Base-by-base conservation (phyloP, 768 basidiomycete species). In the Lyophyllum shimeji region DNA sequence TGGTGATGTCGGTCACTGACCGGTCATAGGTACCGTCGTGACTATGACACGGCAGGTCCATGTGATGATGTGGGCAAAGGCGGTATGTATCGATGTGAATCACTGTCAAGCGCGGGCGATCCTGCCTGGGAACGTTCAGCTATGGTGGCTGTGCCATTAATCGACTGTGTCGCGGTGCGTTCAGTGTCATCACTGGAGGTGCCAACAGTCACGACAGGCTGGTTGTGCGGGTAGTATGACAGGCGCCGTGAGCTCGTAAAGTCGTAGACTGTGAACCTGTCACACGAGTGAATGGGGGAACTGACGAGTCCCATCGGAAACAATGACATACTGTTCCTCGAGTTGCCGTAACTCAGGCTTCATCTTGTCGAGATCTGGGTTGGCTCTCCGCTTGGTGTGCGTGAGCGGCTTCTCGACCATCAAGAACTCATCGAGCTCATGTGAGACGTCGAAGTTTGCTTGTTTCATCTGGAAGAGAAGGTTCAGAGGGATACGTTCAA, bases 371-470 rank as follows among this genome's bases (percentile, higher is more conserved):
- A 91, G 68, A 72, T 97, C 93, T 29, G 82, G 77, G 60, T 93
- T 90, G 29, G 84, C 86, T 67, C 96, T 98, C 33, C 97, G 87
- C 71, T 94, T 97, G 44, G 90, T 80, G 59, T 95, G 94, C 53
- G 93, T 97, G 53, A 98, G 75, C n/a, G 96, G 96, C 69, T 98
- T 98, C 74, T 98, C 96, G 50, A 95, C 95, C 82, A 98, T 84
- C 66, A 99, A 72, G 65, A 98, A 90, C 70, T 99, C 97, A 68
- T 99, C 95, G 9, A 99, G 82, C 75, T 98, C 97, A 66, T 98
- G 95, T 33, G 93, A 86, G 34, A 97, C 89, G 67, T 99, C 96
- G 71, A 98, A 99, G 71, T 99, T 98, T n/a, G 95, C 92, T 72
- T 89, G 89, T 69, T 95, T 95, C 71, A 89, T 85, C 95, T 99